A percentile compares a stretch with the other conserved stretches of the same genome.
Evolutionary conservation across 495 filamentous ascomycete species (phyloP).

Genomic region (Extremus antarcticus): DNA sequence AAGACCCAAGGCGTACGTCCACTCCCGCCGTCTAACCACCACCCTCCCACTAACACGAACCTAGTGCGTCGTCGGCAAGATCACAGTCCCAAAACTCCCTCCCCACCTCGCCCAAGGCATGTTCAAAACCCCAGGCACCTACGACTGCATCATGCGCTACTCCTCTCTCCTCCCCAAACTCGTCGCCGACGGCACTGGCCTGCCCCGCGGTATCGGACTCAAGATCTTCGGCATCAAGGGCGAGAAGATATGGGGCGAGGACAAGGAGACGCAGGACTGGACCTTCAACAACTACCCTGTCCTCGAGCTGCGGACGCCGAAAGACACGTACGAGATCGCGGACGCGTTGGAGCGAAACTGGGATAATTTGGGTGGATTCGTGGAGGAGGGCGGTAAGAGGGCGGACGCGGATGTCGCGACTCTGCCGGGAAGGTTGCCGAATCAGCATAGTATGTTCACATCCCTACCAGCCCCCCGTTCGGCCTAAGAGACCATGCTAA

Average conservation of each 20-base stretch:
- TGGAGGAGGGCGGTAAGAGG: slow-evolving; percentile 33
- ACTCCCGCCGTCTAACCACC: not conserved
- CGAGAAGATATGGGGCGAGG: slow-evolving; percentile 36
- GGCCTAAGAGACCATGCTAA: slow-evolving; percentile 18
- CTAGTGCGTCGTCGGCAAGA: slow-evolving; percentile 33
- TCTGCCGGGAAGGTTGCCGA: slow-evolving; percentile 9
- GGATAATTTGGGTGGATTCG: slow-evolving; percentile 29
- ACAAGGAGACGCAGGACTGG: slow-evolving; percentile 36
- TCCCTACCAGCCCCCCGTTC: too few species aligned
- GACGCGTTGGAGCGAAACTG: slow-evolving; percentile 37
- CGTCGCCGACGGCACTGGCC: slow-evolving; percentile 32
- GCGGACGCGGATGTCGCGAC: slow-evolving; percentile 31
- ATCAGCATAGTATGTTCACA: slow-evolving; percentile 15
- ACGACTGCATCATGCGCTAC: slow-evolving; percentile 22
- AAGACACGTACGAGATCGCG: slow-evolving; percentile 38
- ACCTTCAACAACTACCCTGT: slow-evolving; percentile 40
- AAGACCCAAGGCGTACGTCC: slow-evolving; percentile 36
- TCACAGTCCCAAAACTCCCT: slow-evolving; percentile 34
- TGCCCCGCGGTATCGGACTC: slow-evolving; percentile 40
- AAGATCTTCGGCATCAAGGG: slow-evolving; percentile 38
- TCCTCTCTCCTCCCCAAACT: slow-evolving; percentile 12
- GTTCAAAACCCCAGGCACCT: slow-evolving; percentile 30
- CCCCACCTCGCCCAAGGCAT: slow-evolving; percentile 35
- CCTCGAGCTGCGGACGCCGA: slow-evolving; percentile 37
- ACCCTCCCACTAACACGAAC: not conserved